Base-by-base conservation (phyloP, 495 filamentous ascomycete genomes). In the Lentithecium fluviatile region DNA sequence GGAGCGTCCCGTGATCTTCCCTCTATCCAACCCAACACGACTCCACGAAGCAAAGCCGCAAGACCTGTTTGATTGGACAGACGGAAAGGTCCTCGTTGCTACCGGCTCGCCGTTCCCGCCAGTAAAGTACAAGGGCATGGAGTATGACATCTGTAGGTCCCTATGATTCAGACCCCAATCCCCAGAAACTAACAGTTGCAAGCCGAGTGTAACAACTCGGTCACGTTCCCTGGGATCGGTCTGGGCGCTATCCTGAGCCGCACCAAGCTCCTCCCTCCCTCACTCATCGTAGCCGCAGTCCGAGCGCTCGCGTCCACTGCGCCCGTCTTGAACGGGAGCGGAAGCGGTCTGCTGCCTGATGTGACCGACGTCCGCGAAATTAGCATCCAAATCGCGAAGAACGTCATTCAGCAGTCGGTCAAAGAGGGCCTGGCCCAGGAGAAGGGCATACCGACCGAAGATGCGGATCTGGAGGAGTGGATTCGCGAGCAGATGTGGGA, bases 401-500 rank as follows among this genome's bases (percentile, higher is more conserved):
- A 84, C 34, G 89, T 95, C n/a, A 89, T 95, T 24, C 78, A 81
- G 61, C 78, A 83, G 13, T 85, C 91, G 0, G 77, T 89, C 2
- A 68, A 84, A 36, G 88, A 95, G 47, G 86, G 81, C 1, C 73
- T 92, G 6, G 83, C 84, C 0, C 80, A 81, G 46, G 78, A 80
- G 61, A 55, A 82, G 60, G 78, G 75, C 6, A 89, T 89, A 45
- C 88, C 87, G 11, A 73, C 76, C 3, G 71, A 78, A 10, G 75
- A 72, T 11, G 71, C 53, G 1, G 81, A 85, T 3, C 64, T 95
- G 45, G 84, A 87, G 50, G 84, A 88, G 71, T 96, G 91, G 91
- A 85, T 95, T 56, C 72, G 82, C 8, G 87, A 86, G 72, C 91
- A 94, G 78, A 96, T 95, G 91, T 96, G 91, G 91, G 82, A 92